phyloP scores from a whole-genome alignment of 2,329 filamentous ascomycete genomes.

The Fusarium robinianum region DNA sequence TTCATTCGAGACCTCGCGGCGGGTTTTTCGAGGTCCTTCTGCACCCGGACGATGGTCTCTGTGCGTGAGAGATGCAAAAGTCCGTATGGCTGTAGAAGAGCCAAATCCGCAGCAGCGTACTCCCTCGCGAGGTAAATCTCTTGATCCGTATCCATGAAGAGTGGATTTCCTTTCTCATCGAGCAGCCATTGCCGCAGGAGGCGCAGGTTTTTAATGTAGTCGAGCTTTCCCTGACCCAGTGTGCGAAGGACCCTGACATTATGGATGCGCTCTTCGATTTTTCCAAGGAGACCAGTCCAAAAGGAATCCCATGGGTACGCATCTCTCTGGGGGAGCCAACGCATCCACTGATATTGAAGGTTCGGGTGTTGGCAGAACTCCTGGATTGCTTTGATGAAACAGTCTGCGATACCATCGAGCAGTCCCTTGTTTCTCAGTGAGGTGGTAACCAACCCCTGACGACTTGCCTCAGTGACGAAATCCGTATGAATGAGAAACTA shows the following conservation, averaged over 20 bases:
- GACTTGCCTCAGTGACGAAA: slow-evolving; percentile 52
- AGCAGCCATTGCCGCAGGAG: slow-evolving; percentile 11
- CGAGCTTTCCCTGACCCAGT: slow-evolving; percentile 1
- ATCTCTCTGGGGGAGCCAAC: slow-evolving; percentile 45
- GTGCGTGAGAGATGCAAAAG: not conserved
- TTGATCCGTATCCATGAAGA: slow-evolving; percentile 20
- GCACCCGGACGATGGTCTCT: slow-evolving; percentile 9
- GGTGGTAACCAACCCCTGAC: slow-evolving; percentile 46
- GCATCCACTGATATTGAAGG: slow-evolving; percentile 51
- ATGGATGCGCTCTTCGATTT: slow-evolving; percentile 29
- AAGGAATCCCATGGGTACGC: slow-evolving; percentile 33
- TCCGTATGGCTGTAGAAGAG: slow-evolving; percentile 11
- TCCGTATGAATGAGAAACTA: slow-evolving; percentile 56
- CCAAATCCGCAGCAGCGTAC: slow-evolving; percentile 13
- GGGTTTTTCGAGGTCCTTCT: slow-evolving; percentile 7
- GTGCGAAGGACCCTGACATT: slow-evolving; percentile 13
- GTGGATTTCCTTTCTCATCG: slow-evolving; percentile 19
- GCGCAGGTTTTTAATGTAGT: slow-evolving; percentile 10
- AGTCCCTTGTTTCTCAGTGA: slow-evolving; percentile 47
- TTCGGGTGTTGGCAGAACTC: slow-evolving; percentile 45
- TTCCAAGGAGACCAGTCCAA: slow-evolving; percentile 34
- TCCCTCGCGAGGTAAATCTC: slow-evolving; percentile 27
- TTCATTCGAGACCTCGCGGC: slow-evolving; percentile 18
- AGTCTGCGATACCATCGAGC: slow-evolving; percentile 41
- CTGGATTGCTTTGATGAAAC: slow-evolving; percentile 46